Conservation (phyloP, 768 basidiomycete genomes). For the Mycena olivaceomarginata region DNA sequence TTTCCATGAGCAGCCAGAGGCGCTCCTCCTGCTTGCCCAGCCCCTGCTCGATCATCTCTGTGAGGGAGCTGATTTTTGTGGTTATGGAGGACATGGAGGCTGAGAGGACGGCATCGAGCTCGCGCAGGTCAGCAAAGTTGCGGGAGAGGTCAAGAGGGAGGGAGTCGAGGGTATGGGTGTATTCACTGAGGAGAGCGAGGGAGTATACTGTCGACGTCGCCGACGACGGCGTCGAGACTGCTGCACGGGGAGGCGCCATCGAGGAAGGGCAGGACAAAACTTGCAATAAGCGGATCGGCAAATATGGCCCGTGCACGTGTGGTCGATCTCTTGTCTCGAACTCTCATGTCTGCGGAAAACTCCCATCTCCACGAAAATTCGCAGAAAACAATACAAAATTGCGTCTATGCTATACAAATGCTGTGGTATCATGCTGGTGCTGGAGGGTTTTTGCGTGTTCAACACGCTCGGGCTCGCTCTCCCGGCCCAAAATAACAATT, state of each 20-base stretch:
- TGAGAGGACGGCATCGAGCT: conserved; percentile 98
- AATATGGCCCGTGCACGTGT: too few relatives aligned
- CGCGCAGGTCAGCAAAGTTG: conserved; percentile 96
- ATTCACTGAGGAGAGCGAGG: conserved; percentile 85
- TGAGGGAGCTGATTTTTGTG: conserved; percentile 84
- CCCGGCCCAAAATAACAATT: conserved; percentile 19
- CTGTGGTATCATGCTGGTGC: conserved; percentile 36
- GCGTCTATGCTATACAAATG: conserved; percentile 35
- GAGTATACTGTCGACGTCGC: conserved; percentile 71
- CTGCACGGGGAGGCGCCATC: conserved; percentile 61
- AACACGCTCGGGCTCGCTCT: conserved; percentile 30
- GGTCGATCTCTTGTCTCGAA: background rate
- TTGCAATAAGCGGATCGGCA: too few relatives aligned
- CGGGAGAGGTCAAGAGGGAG: conserved; percentile 96
- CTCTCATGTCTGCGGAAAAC: conserved; percentile 21
- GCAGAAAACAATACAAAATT: conserved; percentile 35
- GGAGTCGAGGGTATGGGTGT: conserved; percentile 94
- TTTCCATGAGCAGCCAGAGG: conserved; percentile 91
- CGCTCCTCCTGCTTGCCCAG: conserved; percentile 79
- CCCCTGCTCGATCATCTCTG: conserved; percentile 83
- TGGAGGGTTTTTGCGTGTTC: conserved; percentile 19
- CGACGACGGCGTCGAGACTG: conserved; percentile 48
- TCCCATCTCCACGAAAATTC: conserved; percentile 29
- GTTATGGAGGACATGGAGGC: conserved; percentile 90
- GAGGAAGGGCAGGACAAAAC: conserved; percentile 14